Evolutionary conservation across 352 stramenopile genomes (phyloP).

Genomic region (Phytophthora fragariaefolia): DNA sequence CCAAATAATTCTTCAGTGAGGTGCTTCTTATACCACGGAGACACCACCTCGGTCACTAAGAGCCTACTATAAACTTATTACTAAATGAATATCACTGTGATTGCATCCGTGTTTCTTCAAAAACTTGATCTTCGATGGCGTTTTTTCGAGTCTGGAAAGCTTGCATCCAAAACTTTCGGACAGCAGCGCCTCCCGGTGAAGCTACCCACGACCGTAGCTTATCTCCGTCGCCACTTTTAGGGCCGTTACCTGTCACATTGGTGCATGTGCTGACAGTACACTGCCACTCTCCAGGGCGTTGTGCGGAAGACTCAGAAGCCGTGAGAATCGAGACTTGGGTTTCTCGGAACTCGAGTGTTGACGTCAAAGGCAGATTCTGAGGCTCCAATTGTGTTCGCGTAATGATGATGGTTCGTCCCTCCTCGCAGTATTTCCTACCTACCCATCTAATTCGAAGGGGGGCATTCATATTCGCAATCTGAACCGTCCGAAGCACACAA

Average conservation of each 20-base stretch:
- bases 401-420: constrained; percentile 20
- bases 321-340: constrained; percentile 25
- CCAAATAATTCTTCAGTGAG: too few relatives aligned
- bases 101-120: constrained; percentile 17
- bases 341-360: constrained; percentile 21
- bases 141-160: constrained; percentile 20
- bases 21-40: too few relatives aligned
- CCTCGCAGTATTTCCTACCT: constrained; percentile 17
- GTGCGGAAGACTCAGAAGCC: not conserved
- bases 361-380: not conserved
- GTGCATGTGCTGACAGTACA: constrained; percentile 7
- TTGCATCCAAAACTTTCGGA: constrained; percentile 15
- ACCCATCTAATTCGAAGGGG: constrained; percentile 24
- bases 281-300: not conserved
- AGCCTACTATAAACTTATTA: too few relatives aligned
- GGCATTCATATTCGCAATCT: constrained; percentile 8
- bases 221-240: constrained; percentile 6
- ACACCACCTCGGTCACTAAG: too few relatives aligned
- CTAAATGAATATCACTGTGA: too few relatives aligned
- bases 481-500: constrained; percentile 7
- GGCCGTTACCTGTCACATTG: constrained; percentile 15
- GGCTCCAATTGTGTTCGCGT: constrained; percentile 14
- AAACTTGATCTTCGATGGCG: constrained; percentile 23
- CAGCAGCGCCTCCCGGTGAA: constrained; percentile 6
- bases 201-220: constrained; percentile 18